These are phyloP conservation scores for Bisporella sp. DNA, from an alignment of 2,329 filamentous ascomycete genomes.

Conservation along the genomic window DNA sequence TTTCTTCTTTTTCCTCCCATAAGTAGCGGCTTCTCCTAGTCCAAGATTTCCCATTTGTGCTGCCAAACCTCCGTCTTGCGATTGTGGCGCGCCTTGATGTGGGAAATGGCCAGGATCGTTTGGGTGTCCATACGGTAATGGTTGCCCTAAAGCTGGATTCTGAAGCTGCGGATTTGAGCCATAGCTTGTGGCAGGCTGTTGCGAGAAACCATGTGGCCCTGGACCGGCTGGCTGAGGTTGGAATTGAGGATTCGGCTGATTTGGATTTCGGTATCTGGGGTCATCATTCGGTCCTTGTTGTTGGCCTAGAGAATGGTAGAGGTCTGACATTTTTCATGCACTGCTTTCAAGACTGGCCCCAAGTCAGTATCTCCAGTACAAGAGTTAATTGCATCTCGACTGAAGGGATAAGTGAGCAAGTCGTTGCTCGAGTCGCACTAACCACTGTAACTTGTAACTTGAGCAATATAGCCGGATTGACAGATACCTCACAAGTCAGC, in stretches of 20 bases:
- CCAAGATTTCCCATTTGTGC: conserved; percentile 75
- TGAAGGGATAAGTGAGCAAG: too few relatives aligned
- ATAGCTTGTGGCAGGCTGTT: conserved; percentile 18
- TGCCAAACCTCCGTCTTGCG: conserved; percentile 46
- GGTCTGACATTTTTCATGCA: conserved; percentile 41
- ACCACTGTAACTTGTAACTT: too few relatives aligned
- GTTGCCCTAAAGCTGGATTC: conserved; percentile 19
- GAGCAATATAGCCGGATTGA: too few relatives aligned
- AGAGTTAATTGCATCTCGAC: too few relatives aligned
- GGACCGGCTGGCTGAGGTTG: conserved; percentile 43
- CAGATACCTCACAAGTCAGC: too few relatives aligned
- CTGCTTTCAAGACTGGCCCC: too few relatives aligned
- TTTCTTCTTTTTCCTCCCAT: conserved; percentile 74
- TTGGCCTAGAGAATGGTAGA: conserved; percentile 50
- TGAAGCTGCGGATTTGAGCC: conserved; percentile 10
- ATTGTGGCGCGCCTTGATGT: conserved; percentile 23
- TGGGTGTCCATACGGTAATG: conserved; percentile 26
- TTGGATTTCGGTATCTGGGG: conserved; percentile 46
- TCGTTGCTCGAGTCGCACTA: too few relatives aligned
- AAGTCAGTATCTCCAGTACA: too few relatives aligned
- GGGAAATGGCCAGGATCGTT: conserved; percentile 14
- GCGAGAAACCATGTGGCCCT: conserved; percentile 39
- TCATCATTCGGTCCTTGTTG: conserved; percentile 43
- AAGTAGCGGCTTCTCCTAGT: conserved; percentile 45
- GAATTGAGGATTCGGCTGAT: conserved; percentile 48